Base-by-base conservation (phyloP, 208 protist species). In the Crithidia fasciculata region DNA sequence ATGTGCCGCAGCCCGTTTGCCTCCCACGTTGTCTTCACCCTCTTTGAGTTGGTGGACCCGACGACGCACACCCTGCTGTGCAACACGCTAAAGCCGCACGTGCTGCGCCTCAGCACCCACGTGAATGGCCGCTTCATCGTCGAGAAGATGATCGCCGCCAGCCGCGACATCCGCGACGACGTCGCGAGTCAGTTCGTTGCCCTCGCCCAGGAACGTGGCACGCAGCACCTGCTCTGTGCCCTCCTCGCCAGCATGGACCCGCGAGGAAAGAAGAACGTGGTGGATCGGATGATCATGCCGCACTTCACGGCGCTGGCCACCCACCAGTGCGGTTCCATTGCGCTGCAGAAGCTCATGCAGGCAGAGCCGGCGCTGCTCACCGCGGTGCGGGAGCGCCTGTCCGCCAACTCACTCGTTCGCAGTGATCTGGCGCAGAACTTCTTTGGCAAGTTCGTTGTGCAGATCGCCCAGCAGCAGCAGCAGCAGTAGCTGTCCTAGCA, bases 111-210 rank as follows among this genome's bases (percentile, higher is more conserved):
- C 39, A 80, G 88, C 37, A 90, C 72, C 40, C 92, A 96, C 67
- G 55, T 95, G 43, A 94, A 96, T 80, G 92, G 92, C 56, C 92
- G 92, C 56, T 96, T 96, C 78, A 82, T 95, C 59, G 82, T 95
- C 9, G 92, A 96, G 76, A 92, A 91, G 63, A 80, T 91, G 41
- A 78, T 95, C 71, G 63, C 69, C 37, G 73, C 87, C 65, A 94
- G 84, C 72, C 87, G 89, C 72, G 92, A 96, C 60, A 84, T 96
- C 16, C 85, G 92, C 65, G 88, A 95, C 65, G 77, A 85, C 61
- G 82, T 96, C 41, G 74, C 87, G 63, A 79, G 84, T 36, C 80
- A 89, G n/a, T 94, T 96, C 69, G n/a, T 75, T 13, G 58, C 76
- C 19, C 79, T 96, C 8, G 82, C 88, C 9, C 71, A 74, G 69